phyloP scores from a whole-genome alignment of 2,329 filamentous ascomycete species.

The Scedosporium minutisporum region DNA sequence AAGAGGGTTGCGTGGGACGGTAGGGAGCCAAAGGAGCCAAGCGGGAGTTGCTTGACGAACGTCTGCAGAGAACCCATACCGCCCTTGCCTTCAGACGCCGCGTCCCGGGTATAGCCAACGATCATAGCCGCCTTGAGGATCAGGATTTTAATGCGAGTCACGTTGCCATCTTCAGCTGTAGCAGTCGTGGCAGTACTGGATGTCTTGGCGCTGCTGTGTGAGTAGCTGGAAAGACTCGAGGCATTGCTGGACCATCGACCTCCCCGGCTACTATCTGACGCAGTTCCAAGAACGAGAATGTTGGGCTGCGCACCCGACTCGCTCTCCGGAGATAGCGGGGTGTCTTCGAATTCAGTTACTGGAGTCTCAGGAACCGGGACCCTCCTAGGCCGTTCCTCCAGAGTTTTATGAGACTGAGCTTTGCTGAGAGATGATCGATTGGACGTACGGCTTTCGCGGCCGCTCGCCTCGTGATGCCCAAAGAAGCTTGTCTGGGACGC shows the following conservation, averaged over 20 bases:
- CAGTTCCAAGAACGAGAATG: slow-evolving; percentile 75
- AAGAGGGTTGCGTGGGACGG: slow-evolving; percentile 63
- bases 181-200: slow-evolving; percentile 66
- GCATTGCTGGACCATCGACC: slow-evolving; percentile 75
- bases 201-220: slow-evolving; percentile 56
- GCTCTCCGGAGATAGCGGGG: slow-evolving; percentile 71
- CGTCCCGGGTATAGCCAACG: slow-evolving; percentile 62
- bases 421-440: slow-evolving; percentile 44
- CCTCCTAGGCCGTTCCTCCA: slow-evolving; percentile 29
- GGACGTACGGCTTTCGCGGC: slow-evolving; percentile 37
- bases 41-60: slow-evolving; percentile 67
- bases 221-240: slow-evolving; percentile 70
- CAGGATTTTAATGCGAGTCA: slow-evolving; percentile 67
- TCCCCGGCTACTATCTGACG: slow-evolving; percentile 45
- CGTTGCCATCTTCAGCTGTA: slow-evolving; percentile 64
- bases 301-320: slow-evolving; percentile 69
- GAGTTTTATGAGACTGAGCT: slow-evolving; percentile 42
- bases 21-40: slow-evolving; percentile 67
- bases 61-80: slow-evolving; percentile 51
- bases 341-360: slow-evolving; percentile 91
- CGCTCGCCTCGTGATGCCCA: slow-evolving; percentile 35
- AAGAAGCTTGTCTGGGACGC: slow-evolving; percentile 71
- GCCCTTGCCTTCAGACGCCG: slow-evolving; percentile 31
- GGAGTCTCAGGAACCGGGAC: slow-evolving; percentile 67
- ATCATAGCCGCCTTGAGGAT: slow-evolving; percentile 81